Percentiles rank a stretch among this genome's conserved stretches.
These are phyloP conservation scores for Typha latifolia DNA, from an alignment of 176 grass and related monocot genomes.

Conservation along the genomic window DNA sequence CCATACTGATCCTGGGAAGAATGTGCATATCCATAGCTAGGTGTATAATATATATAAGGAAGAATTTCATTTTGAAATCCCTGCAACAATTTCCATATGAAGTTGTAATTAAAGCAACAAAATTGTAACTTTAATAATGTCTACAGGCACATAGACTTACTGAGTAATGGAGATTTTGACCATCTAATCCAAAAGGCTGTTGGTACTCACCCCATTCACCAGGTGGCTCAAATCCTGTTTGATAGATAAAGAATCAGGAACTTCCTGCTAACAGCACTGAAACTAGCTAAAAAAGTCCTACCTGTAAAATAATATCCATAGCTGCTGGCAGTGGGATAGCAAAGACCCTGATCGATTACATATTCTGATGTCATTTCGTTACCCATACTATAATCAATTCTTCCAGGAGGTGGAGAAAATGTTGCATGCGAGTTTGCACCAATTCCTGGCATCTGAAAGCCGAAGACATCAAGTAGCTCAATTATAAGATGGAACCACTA, in stretches of 20 bases:
- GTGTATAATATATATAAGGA: slow-evolving; percentile 56
- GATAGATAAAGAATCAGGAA: neutral
- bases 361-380: slow-evolving; percentile 30
- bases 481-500: neutral
- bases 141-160: slow-evolving; percentile 18
- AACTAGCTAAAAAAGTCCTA: slow-evolving; percentile 9
- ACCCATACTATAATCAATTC: slow-evolving; percentile 37
- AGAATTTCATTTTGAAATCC: slow-evolving; percentile 40
- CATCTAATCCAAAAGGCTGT: slow-evolving; percentile 42
- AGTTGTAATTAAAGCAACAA: slow-evolving; percentile 4
- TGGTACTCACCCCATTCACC: slow-evolving; percentile 42
- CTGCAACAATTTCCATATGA: slow-evolving; percentile 21
- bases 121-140: neutral
- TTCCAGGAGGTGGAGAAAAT: slow-evolving; percentile 22
- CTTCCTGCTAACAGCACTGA: neutral
- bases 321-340: slow-evolving; percentile 39
- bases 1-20: slow-evolving; percentile 41
- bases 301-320: slow-evolving; percentile 54
- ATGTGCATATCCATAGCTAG: slow-evolving; percentile 57
- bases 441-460: slow-evolving; percentile 53
- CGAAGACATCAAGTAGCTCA: neutral
- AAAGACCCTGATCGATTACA: slow-evolving; percentile 44
- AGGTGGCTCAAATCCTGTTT: slow-evolving; percentile 41
- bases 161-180: slow-evolving; percentile 39
- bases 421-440: slow-evolving; percentile 23